Conservation (phyloP, 1,139 yeast genomes). For the Diutina catenulata region DNA sequence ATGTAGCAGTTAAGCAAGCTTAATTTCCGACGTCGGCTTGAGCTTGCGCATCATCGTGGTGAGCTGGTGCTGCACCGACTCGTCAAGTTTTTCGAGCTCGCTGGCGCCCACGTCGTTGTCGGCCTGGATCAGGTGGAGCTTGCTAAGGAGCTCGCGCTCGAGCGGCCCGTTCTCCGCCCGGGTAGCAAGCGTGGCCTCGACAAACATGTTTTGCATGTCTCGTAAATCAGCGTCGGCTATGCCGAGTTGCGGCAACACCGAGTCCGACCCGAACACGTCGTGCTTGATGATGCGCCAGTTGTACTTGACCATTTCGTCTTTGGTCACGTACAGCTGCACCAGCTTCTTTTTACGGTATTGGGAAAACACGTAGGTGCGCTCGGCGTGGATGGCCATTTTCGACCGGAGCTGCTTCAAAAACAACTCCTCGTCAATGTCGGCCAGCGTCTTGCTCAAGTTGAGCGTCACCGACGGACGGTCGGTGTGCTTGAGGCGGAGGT, state of each 20-base stretch:
- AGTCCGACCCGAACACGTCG: background rate
- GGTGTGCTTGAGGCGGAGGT: background rate
- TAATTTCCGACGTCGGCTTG: background rate
- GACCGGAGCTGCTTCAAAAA: background rate
- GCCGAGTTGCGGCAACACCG: background rate
- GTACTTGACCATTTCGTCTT: background rate
- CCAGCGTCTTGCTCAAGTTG: background rate
- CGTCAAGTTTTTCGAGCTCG: conserved; percentile 1
- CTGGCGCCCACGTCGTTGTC: background rate
- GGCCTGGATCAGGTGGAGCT: background rate
- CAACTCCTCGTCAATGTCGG: background rate
- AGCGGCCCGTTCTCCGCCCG: background rate
- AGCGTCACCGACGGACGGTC: background rate
- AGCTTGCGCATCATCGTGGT: background rate
- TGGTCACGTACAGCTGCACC: background rate
- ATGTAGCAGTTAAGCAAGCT: no score
- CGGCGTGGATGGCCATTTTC: background rate
- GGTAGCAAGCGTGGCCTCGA: background rate
- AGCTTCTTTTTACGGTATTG: background rate
- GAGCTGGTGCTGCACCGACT: background rate
- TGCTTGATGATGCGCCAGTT: background rate
- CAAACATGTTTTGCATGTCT: background rate
- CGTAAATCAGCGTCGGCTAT: background rate
- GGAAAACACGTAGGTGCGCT: background rate
- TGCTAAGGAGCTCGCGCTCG: background rate